These are phyloP conservation scores for Hygrophila difformis DNA, from an alignment of 257 asterid species.

Conservation along the genomic window DNA sequence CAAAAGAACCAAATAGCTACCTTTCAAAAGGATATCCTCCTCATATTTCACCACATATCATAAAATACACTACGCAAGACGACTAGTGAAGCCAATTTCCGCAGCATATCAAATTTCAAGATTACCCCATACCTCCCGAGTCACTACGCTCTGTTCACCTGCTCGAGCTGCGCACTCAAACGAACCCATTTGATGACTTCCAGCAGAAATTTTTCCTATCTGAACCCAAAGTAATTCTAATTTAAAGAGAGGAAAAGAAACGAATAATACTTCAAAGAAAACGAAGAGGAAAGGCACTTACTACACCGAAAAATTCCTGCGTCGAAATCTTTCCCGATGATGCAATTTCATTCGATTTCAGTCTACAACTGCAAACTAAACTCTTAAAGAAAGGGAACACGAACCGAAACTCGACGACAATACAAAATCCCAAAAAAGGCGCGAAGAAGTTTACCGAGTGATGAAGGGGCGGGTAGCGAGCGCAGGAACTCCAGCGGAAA, in stretches of 20 bases:
- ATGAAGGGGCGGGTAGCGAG: conserved; percentile 7
- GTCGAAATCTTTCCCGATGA: conserved; percentile 7
- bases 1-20: conserved; percentile 2
- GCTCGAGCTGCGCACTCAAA: conserved; percentile 22
- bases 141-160: conserved; percentile 24
- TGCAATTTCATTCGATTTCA: conserved; percentile 16
- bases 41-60: too few relatives aligned
- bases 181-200: conserved; percentile 12
- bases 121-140: conserved; percentile 31
- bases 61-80: too few relatives aligned
- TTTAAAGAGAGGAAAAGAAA: conserved; percentile 2
- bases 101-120: too few relatives aligned
- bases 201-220: conserved; percentile 18
- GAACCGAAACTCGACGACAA: conserved; percentile 3
- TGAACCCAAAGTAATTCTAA: conserved; percentile 12
- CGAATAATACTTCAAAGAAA: background rate
- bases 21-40: too few relatives aligned
- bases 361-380: conserved; percentile 17
- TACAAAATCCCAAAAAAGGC: background rate
- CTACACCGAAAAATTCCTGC: conserved; percentile 18
- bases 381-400: background rate
- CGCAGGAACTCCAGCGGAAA: conserved; percentile 19
- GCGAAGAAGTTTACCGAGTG: conserved; percentile 14
- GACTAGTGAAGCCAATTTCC: too few relatives aligned
- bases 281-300: conserved; percentile 13